Base-by-base conservation (phyloP, 176 grass and related monocot genomes). In the Aegilops longissima region DNA sequence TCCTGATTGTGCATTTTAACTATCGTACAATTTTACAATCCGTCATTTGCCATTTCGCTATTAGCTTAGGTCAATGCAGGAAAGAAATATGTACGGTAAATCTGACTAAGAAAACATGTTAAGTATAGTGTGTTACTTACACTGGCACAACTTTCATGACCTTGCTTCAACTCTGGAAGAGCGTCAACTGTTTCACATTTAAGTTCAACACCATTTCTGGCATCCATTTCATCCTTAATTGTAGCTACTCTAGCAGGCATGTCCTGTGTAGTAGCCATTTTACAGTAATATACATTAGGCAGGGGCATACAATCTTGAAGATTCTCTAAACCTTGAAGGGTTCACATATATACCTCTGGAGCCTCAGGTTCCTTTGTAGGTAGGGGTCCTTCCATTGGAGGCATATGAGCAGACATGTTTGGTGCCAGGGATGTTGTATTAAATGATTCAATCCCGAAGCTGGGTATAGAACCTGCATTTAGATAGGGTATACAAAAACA, bases 381-480 rank as follows among this genome's bases (percentile, higher is more conserved):
- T 71, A 89, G 33, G 81, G 84, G 82, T 44, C 81, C 87, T 69
- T 87, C 75, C 70, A 84, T 69, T 45, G 81, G 85, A 13, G 81
- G 52, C 80, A 91, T 84, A 77, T 87, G 81, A 73, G 80, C 30
- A 31, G 80, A 84, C 65, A 91, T 87, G 45, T 87, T 89, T 87
- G 87, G 84, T 52, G 45, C 74, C 71, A 89, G 59, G 33, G 86
- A 86, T n/a, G 67, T 42, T 38, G 90, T 81, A 64, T 54, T 85
- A 81, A 92, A 92, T 84, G 85, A 80, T 21, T 91, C 89, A 24
- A 91, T 4, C 11, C 89, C 89, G 6, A 83, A 82, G 68, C 11
- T 84, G 61, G 89, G 71, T 49, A 81, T 61, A 80, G 67, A 66
- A 80, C 85, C 89, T 91, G 80, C 36, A 84, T 62, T 80, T 49